Percentiles rank a stretch among this genome's conserved stretches.
Conservation (phyloP, 176 grass and related monocot species). For the Avena eriantha region DNA sequence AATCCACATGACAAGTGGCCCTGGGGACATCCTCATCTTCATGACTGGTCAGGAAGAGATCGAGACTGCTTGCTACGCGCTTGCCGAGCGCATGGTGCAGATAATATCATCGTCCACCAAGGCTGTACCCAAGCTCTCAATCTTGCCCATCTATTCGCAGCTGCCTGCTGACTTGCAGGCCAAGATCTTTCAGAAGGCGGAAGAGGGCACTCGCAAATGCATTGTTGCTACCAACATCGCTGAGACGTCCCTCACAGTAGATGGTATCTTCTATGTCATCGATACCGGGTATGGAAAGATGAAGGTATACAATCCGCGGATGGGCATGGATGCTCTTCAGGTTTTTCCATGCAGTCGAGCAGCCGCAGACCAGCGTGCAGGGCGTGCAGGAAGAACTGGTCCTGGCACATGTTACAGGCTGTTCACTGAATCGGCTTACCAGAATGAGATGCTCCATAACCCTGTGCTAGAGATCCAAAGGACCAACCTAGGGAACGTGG, state of each 20-base stretch:
- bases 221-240: constrained; percentile 97
- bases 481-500: constrained; percentile 91
- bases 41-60: constrained; percentile 99
- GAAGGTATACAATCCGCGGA: constrained; percentile 96
- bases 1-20: constrained; percentile 83
- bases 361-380: constrained; percentile 88
- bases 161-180: constrained; percentile 89
- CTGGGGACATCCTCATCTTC: constrained; percentile 87
- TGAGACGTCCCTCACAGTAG: constrained; percentile 91
- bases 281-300: constrained; percentile 97
- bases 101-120: constrained; percentile 76
- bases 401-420: constrained; percentile 90
- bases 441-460: constrained; percentile 91
- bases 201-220: constrained; percentile 93
- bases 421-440: constrained; percentile 91
- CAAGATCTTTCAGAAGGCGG: constrained; percentile 96
- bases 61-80: constrained; percentile 88
- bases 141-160: constrained; percentile 90
- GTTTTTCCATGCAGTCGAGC: constrained; percentile 86
- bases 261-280: constrained; percentile 94
- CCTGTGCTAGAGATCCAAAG: constrained; percentile 92
- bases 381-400: constrained; percentile 85
- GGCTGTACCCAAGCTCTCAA: constrained; percentile 79
- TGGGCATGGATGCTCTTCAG: constrained; percentile 96
- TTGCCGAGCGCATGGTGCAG: constrained; percentile 88